Conservation (phyloP, 192 early-diverging fungal genomes). For the Coemansia reversa region DNA sequence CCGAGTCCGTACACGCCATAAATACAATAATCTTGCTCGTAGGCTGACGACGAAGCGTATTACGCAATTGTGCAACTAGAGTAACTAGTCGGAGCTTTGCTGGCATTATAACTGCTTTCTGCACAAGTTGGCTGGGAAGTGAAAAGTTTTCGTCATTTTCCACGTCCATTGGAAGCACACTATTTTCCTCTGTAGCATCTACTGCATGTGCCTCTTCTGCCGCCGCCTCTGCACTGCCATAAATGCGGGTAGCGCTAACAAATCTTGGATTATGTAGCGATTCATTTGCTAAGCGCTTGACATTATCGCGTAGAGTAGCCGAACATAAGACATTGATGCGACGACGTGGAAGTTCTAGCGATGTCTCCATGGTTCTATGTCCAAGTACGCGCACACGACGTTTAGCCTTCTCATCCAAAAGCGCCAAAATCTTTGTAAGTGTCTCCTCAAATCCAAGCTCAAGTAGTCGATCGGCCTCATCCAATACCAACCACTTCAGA, state of each 20-base stretch:
- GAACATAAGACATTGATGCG: constrained; percentile 85
- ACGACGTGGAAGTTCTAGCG: constrained; percentile 59
- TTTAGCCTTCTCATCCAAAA: constrained; percentile 56
- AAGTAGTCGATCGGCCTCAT: constrained; percentile 96
- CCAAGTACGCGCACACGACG: constrained; percentile 20
- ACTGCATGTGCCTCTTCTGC: constrained; percentile 33
- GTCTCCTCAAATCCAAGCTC: constrained; percentile 91
- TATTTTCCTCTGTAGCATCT: constrained; percentile 17
- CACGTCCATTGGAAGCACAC: constrained; percentile 30
- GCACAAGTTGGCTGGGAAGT: constrained; percentile 85
- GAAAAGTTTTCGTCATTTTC: constrained; percentile 56
- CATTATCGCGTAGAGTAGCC: constrained; percentile 85
- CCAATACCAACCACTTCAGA: constrained; percentile 93
- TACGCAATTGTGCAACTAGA: constrained; percentile 71
- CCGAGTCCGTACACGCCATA: constrained; percentile 86
- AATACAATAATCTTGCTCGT: constrained; percentile 81
- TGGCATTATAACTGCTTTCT: constrained; percentile 80
- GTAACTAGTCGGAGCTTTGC: constrained; percentile 92
- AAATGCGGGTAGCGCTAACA: constrained; percentile 62
- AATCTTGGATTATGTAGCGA: constrained; percentile 77
- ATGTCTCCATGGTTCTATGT: constrained; percentile 24
- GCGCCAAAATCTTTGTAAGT: constrained; percentile 64
- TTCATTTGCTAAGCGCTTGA: constrained; percentile 77
- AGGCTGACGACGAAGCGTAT: constrained; percentile 39
- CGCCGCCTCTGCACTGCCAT: constrained; percentile 36